Conservation (phyloP, 805 yeast species). For the Metschnikowia similis region DNA sequence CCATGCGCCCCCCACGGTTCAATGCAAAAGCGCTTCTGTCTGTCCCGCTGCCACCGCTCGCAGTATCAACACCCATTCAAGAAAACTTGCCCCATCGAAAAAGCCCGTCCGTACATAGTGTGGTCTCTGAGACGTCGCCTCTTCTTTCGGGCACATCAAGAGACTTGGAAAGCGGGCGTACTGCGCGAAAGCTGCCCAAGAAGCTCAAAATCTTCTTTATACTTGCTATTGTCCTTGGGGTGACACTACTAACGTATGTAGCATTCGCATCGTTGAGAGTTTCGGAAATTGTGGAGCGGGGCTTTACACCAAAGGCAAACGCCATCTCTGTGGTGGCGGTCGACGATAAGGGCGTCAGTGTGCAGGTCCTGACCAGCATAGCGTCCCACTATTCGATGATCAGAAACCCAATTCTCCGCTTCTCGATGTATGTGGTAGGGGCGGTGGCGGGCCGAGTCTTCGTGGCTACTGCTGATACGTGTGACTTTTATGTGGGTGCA, state of each 20-base stretch:
- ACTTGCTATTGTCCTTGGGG: not conserved
- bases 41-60: conserved; percentile 1
- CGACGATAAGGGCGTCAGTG: conserved; percentile 24
- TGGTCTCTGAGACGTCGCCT: conserved; percentile 2
- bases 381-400: conserved; percentile 26
- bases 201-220: not conserved
- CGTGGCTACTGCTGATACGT: conserved; percentile 18
- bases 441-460: conserved; percentile 22
- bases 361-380: conserved; percentile 25
- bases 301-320: conserved; percentile 22
- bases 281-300: conserved; percentile 15
- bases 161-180: conserved; percentile 5
- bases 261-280: not conserved
- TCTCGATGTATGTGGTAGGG: conserved; percentile 20
- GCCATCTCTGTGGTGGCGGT: conserved; percentile 20
- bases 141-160: not conserved
- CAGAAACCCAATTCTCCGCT: conserved; percentile 18
- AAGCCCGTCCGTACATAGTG: not conserved
- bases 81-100: not conserved
- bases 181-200: not conserved
- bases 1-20: not conserved
- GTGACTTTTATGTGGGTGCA: conserved; percentile 19
- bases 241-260: not conserved
- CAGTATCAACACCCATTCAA: conserved; percentile 1
- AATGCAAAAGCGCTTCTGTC: not conserved